phyloP scores from a whole-genome alignment of 768 basidiomycete species.

The Daedaleopsis nitida region DNA sequence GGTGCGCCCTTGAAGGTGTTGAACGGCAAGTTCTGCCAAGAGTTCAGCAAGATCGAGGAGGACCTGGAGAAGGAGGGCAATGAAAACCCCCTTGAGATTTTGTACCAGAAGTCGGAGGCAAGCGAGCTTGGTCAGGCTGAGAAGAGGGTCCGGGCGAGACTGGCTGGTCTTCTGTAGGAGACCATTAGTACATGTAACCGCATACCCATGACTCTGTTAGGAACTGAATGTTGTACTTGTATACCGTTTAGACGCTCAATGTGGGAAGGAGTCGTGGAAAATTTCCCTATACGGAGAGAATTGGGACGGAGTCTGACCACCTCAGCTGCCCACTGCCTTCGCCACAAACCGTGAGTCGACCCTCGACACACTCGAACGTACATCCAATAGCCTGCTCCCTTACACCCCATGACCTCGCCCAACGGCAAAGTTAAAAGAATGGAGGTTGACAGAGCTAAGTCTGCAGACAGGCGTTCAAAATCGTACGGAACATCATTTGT shows the following conservation, averaged over 20 bases:
- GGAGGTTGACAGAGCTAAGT: constrained; percentile 54
- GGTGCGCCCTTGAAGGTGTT: constrained; percentile 41
- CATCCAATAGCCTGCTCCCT: background rate
- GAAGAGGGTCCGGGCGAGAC: constrained; percentile 53
- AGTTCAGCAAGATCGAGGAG: constrained; percentile 56
- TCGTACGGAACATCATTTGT: constrained; percentile 30
- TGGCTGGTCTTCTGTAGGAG: constrained; percentile 41
- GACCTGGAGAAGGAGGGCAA: constrained; percentile 58
- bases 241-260: background rate
- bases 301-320: background rate
- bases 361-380: background rate
- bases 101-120: constrained; percentile 53
- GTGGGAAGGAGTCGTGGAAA: background rate
- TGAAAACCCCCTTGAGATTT: constrained; percentile 53
- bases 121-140: constrained; percentile 60
- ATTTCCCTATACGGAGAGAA: background rate
- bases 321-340: background rate
- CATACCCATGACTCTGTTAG: background rate
- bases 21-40: constrained; percentile 57
- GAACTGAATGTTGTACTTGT: background rate
- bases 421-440: constrained; percentile 44
- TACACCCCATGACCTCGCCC: constrained; percentile 16
- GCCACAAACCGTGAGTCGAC: no score
- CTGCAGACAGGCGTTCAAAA: constrained; percentile 31
- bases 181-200: background rate